A percentile compares a stretch with the other conserved stretches of the same genome.
Evolutionary conservation across 257 asterid species (phyloP).

Genomic region (Scutellaria galericulata): DNA sequence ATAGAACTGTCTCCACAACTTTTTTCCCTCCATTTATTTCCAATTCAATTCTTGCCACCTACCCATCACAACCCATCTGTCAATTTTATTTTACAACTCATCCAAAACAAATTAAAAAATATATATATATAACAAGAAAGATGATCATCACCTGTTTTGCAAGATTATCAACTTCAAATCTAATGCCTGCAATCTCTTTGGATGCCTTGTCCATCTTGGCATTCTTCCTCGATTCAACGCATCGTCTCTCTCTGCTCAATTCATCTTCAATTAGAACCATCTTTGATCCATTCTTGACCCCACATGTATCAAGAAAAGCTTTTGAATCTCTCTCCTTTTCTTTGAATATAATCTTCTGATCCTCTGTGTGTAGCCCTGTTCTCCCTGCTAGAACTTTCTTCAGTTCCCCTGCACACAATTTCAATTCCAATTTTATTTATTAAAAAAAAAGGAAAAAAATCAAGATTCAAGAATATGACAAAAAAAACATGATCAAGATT

Average conservation of each 20-base stretch:
- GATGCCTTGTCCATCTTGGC: conserved; percentile 68
- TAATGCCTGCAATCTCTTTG: conserved; percentile 65
- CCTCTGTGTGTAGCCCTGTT: conserved; percentile 69
- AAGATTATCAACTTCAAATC: conserved; percentile 71
- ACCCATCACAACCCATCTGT: conserved; percentile 27
- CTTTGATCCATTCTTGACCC: conserved; percentile 77
- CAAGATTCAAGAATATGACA: background rate
- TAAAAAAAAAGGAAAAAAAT: background rate
- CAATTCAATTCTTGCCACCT: conserved; percentile 77
- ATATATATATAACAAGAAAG: too few relatives aligned
- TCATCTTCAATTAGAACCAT: conserved; percentile 72
- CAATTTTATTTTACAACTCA: background rate
- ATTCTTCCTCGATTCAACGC: conserved; percentile 52
- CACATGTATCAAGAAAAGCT: conserved; percentile 67
- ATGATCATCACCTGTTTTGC: conserved; percentile 64
- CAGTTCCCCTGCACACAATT: conserved; percentile 64
- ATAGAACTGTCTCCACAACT: conserved; percentile 64
- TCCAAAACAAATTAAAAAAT: background rate
- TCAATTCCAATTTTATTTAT: background rate
- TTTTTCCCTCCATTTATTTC: conserved; percentile 76
- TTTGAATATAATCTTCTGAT: conserved; percentile 71
- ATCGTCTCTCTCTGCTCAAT: conserved; percentile 56
- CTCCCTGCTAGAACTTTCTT: conserved; percentile 70
- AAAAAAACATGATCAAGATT: background rate
- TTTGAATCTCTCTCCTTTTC: conserved; percentile 81